phyloP scores from a whole-genome alignment of 106 monocot genomes.

The Alisma plantagoaquatica region DNA sequence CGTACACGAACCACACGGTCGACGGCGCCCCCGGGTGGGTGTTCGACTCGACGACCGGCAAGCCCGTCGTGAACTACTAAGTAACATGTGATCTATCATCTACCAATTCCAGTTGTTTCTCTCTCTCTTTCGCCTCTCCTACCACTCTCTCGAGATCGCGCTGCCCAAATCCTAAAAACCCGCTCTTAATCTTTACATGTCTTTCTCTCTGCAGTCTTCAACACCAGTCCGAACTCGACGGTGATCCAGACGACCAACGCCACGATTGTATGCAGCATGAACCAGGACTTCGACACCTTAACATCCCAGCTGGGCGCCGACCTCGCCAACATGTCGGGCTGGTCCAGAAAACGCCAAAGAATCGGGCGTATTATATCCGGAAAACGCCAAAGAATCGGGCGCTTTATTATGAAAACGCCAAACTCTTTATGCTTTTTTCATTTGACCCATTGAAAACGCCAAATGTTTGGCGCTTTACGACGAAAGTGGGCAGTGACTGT shows the following conservation, averaged over 20 bases:
- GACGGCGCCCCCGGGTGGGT: conserved; percentile 58
- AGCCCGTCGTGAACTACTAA: conserved; percentile 52
- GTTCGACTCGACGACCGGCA: conserved; percentile 31
- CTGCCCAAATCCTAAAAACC: background rate
- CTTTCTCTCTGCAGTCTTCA: conserved; percentile 49
- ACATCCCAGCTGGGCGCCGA: conserved; percentile 19
- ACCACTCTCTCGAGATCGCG: background rate
- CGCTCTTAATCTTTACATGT: background rate
- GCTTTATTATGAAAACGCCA: too few relatives aligned
- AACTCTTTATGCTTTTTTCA: too few relatives aligned
- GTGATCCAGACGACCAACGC: conserved; percentile 65
- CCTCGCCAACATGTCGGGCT: conserved; percentile 6
- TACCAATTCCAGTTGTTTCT: background rate
- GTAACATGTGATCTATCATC: background rate
- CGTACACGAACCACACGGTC: conserved; percentile 88
- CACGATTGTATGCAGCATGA: conserved; percentile 54
- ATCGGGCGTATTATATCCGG: too few relatives aligned
- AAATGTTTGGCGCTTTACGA: too few relatives aligned
- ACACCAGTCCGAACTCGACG: conserved; percentile 34
- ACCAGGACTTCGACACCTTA: conserved; percentile 32
- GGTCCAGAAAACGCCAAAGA: too few relatives aligned
- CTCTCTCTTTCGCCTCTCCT: background rate
- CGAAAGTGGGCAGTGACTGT: too few relatives aligned
- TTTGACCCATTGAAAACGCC: too few relatives aligned
- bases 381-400: too few relatives aligned